Evolutionary conservation across 768 basidiomycete species (phyloP).

Genomic region (Leucocoprinus leucothites): DNA sequence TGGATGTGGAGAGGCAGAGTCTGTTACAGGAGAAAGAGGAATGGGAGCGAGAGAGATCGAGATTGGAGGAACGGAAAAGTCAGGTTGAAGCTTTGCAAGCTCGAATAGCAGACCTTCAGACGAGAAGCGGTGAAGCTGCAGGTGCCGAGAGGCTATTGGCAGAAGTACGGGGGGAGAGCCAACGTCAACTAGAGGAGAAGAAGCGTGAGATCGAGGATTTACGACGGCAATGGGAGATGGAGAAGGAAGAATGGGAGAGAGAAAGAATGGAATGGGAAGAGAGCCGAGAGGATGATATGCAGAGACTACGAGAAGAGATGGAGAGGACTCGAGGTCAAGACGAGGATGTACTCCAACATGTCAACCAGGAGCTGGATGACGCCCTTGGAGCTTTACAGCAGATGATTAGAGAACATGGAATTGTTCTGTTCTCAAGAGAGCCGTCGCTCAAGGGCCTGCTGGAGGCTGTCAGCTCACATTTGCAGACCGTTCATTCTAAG

Average conservation of each 20-base stretch:
- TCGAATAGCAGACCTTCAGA: constrained; percentile 37
- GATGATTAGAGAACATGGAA: constrained; percentile 54
- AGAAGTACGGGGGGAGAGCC: constrained; percentile 29
- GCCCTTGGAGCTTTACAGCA: constrained; percentile 43
- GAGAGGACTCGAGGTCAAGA: constrained; percentile 42
- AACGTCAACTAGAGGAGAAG: constrained; percentile 37
- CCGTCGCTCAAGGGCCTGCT: constrained; percentile 46
- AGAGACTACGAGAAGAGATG: constrained; percentile 41
- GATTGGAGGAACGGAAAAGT: constrained; percentile 37
- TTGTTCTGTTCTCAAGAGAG: constrained; percentile 54
- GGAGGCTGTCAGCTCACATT: constrained; percentile 46
- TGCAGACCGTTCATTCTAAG: constrained; percentile 45
- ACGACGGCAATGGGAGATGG: constrained; percentile 36
- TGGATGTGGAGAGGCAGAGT: constrained; percentile 44
- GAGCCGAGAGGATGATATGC: constrained; percentile 44
- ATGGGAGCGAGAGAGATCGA: constrained; percentile 49
- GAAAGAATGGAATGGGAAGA: constrained; percentile 48
- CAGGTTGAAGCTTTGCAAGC: constrained; percentile 36
- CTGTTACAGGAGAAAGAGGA: constrained; percentile 45
- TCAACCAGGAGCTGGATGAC: constrained; percentile 48
- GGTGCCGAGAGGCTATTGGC: constrained; percentile 37
- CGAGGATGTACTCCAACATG: constrained; percentile 30
- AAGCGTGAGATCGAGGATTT: constrained; percentile 36
- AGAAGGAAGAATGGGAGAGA: constrained; percentile 47
- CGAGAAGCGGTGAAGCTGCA: constrained; percentile 30